Base-by-base conservation (phyloP, 2,329 filamentous ascomycete species). In the Cyphellophora europaea region DNA sequence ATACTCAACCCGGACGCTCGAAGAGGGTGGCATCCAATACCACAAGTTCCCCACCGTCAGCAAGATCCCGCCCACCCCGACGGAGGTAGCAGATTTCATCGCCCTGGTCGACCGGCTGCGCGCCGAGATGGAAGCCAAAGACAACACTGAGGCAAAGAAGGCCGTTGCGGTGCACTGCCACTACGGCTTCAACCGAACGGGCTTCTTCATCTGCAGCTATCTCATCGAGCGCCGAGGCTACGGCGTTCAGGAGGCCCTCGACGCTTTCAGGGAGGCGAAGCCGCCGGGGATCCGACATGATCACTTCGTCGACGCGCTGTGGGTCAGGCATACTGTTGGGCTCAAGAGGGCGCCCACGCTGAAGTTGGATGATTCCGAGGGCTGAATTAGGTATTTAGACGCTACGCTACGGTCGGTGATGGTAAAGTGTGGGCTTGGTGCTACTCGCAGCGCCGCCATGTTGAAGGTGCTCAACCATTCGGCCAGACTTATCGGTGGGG, bases 141-240 rank as follows among this genome's bases (percentile, higher is more conserved):
- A 36, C 6, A 50, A 23, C 36, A 45, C 11, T 36, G 30, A n/a
- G 32, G 49, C 46, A 13, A 55, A 55, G n/a, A 61, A 61, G 11
- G 50, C 79, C 31, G 73, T 94, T 33, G 88, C 81, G 2, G 85
- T 94, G 0, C 89, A 96, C 55, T 96, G 89, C 51, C 89, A 96
- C 53, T 95, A 95, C 49, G 89, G 89, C 0, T 95, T 93, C 63
- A 95, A 96, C 55, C 74, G 88, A 14, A 95, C 89, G 0, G 89
- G 89, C 0, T 94, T 89, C 56, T 83, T 95, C 53, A 76, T 96
- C 33, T 81, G 85, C 19, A 86, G 79, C 51, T 96, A 95, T 53
- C 66, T 96, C n/a, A 79, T 95, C 11, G 87, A 95, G 62, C 69
- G 77, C 30, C 73, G 82, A 47, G 78, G 74, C 0, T 88, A 75